Evolutionary conservation across 805 yeast species (phyloP).

Genomic region (Candida patagonica): DNA sequence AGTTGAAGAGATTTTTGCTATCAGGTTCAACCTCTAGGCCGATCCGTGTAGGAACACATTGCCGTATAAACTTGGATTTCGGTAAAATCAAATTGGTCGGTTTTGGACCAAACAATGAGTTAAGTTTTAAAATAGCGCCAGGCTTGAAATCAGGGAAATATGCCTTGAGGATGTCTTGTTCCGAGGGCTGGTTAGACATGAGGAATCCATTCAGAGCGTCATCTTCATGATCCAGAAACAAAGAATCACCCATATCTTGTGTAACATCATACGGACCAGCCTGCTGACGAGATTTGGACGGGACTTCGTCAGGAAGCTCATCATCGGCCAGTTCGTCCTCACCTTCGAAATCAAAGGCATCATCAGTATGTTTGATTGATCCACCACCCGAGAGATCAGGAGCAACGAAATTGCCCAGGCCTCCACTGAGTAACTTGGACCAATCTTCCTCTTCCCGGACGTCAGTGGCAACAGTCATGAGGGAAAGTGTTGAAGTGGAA

Average conservation of each 20-base stretch:
- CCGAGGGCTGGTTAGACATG: not conserved
- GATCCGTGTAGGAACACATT: constrained; percentile 43
- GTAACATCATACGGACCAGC: constrained; percentile 24
- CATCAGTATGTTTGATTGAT: constrained; percentile 69
- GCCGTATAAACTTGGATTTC: constrained; percentile 32
- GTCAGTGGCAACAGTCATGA: constrained; percentile 2
- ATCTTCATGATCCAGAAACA: constrained; percentile 28
- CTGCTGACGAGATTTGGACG: constrained; percentile 2
- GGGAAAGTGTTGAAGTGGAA: not conserved
- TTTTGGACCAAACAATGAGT: constrained; percentile 53
- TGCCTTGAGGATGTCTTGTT: constrained; percentile 18
- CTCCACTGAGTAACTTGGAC: constrained; percentile 20
- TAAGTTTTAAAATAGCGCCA: constrained; percentile 52
- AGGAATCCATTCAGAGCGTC: not conserved
- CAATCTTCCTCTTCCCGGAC: constrained; percentile 27
- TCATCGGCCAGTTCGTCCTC: constrained; percentile 94
- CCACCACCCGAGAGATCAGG: constrained; percentile 34
- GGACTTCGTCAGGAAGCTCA: constrained; percentile 37
- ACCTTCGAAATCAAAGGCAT: constrained; percentile 90
- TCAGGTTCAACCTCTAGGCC: constrained; percentile 57
- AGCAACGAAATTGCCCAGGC: constrained; percentile 23
- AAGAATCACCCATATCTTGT: constrained; percentile 20
- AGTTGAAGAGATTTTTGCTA: constrained; percentile 42
- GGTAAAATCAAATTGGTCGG: constrained; percentile 48
- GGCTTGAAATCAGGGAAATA: constrained; percentile 58